These are phyloP conservation scores for Melampsora abietis-canadensis DNA, from an alignment of 1,284 basidiomycete genomes.

Conservation along the genomic window DNA sequence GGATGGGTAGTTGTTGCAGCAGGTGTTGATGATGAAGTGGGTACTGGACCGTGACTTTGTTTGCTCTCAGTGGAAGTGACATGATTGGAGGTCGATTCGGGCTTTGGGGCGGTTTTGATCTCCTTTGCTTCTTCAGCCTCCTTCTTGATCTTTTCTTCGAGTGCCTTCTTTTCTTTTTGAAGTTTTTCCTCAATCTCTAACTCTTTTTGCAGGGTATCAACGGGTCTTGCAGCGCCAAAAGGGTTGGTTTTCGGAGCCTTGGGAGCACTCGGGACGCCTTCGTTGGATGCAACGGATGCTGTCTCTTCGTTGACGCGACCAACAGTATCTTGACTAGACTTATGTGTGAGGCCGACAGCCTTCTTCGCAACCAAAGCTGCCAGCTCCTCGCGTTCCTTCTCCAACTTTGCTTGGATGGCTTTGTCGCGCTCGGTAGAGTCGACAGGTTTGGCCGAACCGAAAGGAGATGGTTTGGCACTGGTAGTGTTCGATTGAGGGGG, in stretches of 20 bases:
- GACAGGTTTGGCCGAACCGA: constrained; percentile 31
- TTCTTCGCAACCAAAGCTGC: constrained; percentile 13
- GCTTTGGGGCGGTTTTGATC: background rate
- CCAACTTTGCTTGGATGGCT: constrained; percentile 30
- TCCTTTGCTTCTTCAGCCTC: constrained; percentile 17
- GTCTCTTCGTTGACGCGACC: background rate
- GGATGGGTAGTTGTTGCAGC: background rate
- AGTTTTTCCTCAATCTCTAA: constrained; percentile 37
- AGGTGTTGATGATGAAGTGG: background rate
- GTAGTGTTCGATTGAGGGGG: constrained; percentile 10
- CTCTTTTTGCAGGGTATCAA: constrained; percentile 36
- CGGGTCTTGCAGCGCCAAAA: constrained; percentile 37
- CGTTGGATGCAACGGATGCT: background rate
- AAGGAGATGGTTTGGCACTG: constrained; percentile 29
- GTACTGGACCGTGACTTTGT: background rate
- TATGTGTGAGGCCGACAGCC: background rate
- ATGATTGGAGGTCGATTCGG: background rate
- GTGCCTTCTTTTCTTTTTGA: constrained; percentile 15
- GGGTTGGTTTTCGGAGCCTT: constrained; percentile 27
- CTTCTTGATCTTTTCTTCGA: constrained; percentile 36
- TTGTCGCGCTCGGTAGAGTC: constrained; percentile 34
- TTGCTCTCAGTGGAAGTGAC: background rate
- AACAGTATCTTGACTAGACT: background rate
- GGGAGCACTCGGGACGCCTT: background rate
- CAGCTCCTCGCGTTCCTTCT: constrained; percentile 21